Conservation (phyloP, 1,139 yeast genomes). For the Hemisphaericaspora xylanilytica region DNA sequence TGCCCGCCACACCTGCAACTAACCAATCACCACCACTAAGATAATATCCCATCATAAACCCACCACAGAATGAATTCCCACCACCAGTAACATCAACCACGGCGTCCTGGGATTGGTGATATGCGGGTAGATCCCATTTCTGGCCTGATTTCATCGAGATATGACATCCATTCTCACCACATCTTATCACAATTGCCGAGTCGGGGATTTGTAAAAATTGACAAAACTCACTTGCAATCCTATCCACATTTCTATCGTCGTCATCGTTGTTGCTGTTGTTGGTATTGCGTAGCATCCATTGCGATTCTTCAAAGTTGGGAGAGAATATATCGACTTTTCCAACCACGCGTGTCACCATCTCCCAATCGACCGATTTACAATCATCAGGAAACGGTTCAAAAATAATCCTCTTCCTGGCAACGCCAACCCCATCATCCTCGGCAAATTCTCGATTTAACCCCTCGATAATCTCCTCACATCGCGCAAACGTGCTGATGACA, state of each 20-base stretch:
- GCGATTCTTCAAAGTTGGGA: constrained; percentile 83
- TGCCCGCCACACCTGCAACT: constrained; percentile 65
- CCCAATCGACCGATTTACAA: constrained; percentile 53
- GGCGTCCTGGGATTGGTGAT: constrained; percentile 49
- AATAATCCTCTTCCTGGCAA: constrained; percentile 48
- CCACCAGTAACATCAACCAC: constrained; percentile 94
- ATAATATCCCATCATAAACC: constrained; percentile 60
- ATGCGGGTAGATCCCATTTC: constrained; percentile 62
- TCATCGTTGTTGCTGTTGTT: constrained; percentile 16
- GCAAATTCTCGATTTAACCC: constrained; percentile 22
- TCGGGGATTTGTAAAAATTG: constrained; percentile 33
- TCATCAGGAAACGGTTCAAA: constrained; percentile 90
- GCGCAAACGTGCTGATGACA: constrained; percentile 67
- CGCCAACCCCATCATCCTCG: no score
- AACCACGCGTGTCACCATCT: constrained; percentile 39
- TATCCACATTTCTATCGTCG: no score
- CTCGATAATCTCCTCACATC: constrained; percentile 51
- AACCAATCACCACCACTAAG: constrained; percentile 49
- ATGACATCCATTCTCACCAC: constrained; percentile 69
- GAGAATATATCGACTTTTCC: constrained; percentile 59
- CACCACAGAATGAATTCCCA: constrained; percentile 88
- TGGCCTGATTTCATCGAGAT: constrained; percentile 15
- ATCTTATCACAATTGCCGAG: constrained; percentile 59
- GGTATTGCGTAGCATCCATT: constrained; percentile 37
- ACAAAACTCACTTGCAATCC: constrained; percentile 44